phyloP scores from a whole-genome alignment of 2,329 filamentous ascomycete genomes.

The Calonectria henricotiae region DNA sequence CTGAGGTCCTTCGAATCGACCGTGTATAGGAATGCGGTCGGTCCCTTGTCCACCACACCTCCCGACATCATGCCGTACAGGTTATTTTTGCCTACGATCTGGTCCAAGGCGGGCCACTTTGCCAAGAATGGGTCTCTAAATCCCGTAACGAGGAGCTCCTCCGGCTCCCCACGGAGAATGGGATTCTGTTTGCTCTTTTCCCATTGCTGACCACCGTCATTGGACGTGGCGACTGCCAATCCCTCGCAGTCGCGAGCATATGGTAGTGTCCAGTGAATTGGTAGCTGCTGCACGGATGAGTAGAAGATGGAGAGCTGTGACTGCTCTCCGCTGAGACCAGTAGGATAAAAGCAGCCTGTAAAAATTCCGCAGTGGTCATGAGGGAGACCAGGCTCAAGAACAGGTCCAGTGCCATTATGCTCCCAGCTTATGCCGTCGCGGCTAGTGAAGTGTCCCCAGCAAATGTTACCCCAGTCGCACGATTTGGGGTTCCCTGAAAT shows the following conservation, averaged over 20 bases:
- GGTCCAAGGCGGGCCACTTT: slow-evolving; percentile 52
- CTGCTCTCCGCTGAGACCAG: slow-evolving; percentile 63
- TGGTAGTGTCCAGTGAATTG: slow-evolving; percentile 58
- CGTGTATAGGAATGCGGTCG: slow-evolving; percentile 65
- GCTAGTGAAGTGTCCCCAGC: slow-evolving; percentile 69
- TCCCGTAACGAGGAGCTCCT: slow-evolving; percentile 52
- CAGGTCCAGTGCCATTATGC: slow-evolving; percentile 56
- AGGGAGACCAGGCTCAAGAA: slow-evolving; percentile 56
- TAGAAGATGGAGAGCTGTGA: slow-evolving; percentile 56
- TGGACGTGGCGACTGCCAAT: slow-evolving; percentile 60
- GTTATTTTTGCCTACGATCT: slow-evolving; percentile 44
- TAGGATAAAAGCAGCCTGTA: slow-evolving; percentile 66
- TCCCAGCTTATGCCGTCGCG: slow-evolving; percentile 62
- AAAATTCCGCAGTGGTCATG: slow-evolving; percentile 71
- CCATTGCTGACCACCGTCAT: slow-evolving; percentile 58
- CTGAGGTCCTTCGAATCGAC: slow-evolving; percentile 60
- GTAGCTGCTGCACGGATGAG: slow-evolving; percentile 56
- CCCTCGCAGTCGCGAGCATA: slow-evolving; percentile 63
- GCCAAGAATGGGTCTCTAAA: slow-evolving; percentile 58
- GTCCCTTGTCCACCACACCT: slow-evolving; percentile 60
- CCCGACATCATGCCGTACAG: slow-evolving; percentile 68
- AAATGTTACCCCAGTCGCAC: slow-evolving; percentile 60
- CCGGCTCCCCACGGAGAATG: slow-evolving; percentile 53
- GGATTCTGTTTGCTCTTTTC: slow-evolving; percentile 54
- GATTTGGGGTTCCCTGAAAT: slow-evolving; percentile 58